Evolutionary conservation across 768 basidiomycete species (phyloP).

Genomic region (Pulveroboletus sp.): DNA sequence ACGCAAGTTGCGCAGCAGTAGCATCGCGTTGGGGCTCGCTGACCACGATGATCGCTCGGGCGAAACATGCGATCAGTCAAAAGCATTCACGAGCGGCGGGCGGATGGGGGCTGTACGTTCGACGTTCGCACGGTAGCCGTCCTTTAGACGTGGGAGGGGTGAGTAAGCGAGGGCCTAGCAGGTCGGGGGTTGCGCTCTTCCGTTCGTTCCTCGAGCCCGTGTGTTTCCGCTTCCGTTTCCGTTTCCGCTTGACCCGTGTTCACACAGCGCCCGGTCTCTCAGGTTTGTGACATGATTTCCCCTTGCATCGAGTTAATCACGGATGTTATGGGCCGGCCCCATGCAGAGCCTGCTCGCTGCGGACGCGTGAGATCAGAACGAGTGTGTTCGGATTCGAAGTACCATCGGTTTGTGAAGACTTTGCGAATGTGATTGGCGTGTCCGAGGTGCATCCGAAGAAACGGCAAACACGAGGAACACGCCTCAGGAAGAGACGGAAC

Average conservation of each 20-base stretch:
- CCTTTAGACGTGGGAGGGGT: constrained; percentile 72
- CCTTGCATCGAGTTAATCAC: constrained; percentile 54
- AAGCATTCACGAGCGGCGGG: constrained; percentile 42
- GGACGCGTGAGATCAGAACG: constrained; percentile 24
- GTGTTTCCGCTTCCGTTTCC: no score
- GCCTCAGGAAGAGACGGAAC: no score
- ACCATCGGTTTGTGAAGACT: constrained; percentile 17
- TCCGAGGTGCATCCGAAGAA: constrained; percentile 75
- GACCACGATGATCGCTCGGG: constrained; percentile 61
- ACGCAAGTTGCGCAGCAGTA: not conserved
- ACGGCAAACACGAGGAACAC: constrained; percentile 71
- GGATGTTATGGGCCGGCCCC: constrained; percentile 77
- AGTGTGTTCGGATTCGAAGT: not conserved
- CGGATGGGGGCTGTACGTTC: constrained; percentile 12
- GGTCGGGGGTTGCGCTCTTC: not conserved
- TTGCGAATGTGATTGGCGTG: constrained; percentile 66
- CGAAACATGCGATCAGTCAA: constrained; percentile 68
- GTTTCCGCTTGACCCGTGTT: constrained; percentile 68
- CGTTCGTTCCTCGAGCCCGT: constrained; percentile 40
- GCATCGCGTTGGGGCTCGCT: constrained; percentile 56
- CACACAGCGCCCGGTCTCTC: not conserved
- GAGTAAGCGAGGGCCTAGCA: constrained; percentile 20
- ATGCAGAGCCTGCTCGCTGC: constrained; percentile 73
- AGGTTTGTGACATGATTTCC: not conserved
- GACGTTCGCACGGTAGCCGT: constrained; percentile 26